Conservation (phyloP, 768 basidiomycete genomes). For the Mycena filopes region DNA sequence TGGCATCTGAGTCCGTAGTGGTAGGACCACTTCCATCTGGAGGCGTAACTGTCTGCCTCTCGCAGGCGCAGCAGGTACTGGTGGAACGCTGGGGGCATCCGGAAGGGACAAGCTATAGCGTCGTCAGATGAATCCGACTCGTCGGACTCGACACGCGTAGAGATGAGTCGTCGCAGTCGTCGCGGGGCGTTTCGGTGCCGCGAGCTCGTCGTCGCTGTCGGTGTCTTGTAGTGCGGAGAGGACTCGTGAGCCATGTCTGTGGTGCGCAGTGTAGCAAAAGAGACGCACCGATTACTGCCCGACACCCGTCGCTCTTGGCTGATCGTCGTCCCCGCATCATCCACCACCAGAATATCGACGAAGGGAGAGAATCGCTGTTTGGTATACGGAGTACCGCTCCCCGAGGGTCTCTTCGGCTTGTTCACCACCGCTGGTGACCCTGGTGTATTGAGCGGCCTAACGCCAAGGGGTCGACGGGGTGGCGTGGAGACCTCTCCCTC, state of each 20-base stretch:
- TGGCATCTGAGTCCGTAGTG: conserved; percentile 41
- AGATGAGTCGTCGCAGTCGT: conserved; percentile 31
- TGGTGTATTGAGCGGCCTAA: conserved; percentile 43
- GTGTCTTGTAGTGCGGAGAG: conserved; percentile 6
- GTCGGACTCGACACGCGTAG: conserved; percentile 18
- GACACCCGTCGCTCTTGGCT: conserved; percentile 72
- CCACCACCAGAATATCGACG: conserved; percentile 74
- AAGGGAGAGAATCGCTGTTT: conserved; percentile 55
- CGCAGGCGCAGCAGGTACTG: conserved; percentile 29
- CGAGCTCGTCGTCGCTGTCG: conserved; percentile 32
- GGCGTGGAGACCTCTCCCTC: conserved; percentile 38
- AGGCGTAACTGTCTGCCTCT: conserved; percentile 31
- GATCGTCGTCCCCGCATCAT: conserved; percentile 66
- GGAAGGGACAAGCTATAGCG: conserved; percentile 5
- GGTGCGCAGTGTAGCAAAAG: conserved; percentile 1
- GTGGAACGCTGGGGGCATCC: conserved; percentile 9
- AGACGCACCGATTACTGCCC: conserved; percentile 48
- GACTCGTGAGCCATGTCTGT: conserved; percentile 2
- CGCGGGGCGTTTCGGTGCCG: conserved; percentile 42
- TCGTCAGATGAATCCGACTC: conserved; percentile 14
- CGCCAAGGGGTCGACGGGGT: conserved; percentile 29
- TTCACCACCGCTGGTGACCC: conserved; percentile 40
- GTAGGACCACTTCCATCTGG: conserved; percentile 56
- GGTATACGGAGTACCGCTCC: conserved; percentile 43
- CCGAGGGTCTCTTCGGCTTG: conserved; percentile 37